These are phyloP conservation scores for Boletus pseudo-olivaceus DNA, from an alignment of 768 basidiomycete genomes.

Conservation along the genomic window DNA sequence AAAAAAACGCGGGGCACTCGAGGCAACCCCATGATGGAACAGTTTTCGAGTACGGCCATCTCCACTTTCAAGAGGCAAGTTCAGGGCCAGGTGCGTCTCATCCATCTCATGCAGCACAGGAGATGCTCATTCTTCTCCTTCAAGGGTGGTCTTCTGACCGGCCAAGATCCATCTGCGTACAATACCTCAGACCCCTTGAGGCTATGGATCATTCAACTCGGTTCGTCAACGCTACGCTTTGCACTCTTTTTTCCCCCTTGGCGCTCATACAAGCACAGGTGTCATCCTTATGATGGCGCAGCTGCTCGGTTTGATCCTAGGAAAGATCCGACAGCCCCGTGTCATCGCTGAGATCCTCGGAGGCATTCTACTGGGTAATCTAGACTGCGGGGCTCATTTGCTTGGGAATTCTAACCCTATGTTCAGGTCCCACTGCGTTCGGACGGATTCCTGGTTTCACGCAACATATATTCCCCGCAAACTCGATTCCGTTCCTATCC, in stretches of 20 bases:
- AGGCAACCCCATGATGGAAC: constrained; percentile 33
- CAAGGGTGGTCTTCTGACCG: constrained; percentile 75
- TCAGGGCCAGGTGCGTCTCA: constrained; percentile 26
- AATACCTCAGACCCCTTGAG: constrained; percentile 64
- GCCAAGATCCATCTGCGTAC: constrained; percentile 66
- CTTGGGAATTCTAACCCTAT: constrained; percentile 42
- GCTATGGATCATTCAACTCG: constrained; percentile 74
- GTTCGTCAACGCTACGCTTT: constrained; percentile 37
- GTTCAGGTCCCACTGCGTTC: constrained; percentile 47
- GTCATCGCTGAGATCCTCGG: constrained; percentile 93
- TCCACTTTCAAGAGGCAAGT: constrained; percentile 20
- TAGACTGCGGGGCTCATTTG: constrained; percentile 29
- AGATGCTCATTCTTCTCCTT: background rate
- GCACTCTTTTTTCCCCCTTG: background rate
- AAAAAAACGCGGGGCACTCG: background rate
- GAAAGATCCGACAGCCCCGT: constrained; percentile 78
- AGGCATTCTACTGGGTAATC: constrained; percentile 73
- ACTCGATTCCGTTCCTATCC: constrained; percentile 70
- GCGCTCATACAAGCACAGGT: constrained; percentile 32
- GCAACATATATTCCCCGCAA: constrained; percentile 73
- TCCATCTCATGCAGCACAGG: background rate
- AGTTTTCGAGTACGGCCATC: constrained; percentile 45
- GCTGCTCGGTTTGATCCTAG: constrained; percentile 59
- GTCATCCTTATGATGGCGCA: constrained; percentile 84
- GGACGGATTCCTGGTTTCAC: constrained; percentile 91